Evolutionary conservation across 768 basidiomycete genomes (phyloP), one percentile per base, ranked within the genome.

Genomic region (Hortiboletus campestris): DNA sequence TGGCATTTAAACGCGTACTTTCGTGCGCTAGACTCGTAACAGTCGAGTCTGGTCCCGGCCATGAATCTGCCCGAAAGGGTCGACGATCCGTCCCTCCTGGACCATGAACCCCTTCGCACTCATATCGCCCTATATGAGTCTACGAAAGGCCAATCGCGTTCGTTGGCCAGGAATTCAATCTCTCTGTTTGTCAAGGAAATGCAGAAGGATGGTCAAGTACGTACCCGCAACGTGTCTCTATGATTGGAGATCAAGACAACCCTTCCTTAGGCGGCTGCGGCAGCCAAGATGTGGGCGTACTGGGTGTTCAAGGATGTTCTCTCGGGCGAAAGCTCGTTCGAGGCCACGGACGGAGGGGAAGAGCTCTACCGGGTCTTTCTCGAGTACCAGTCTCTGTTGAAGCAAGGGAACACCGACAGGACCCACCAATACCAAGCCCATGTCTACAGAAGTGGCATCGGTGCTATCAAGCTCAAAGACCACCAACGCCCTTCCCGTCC

Each of bases 291-390:
- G 31, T 70, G 69, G 66, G 50, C 51, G 16, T 39, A 7, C 41
- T 44, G 57, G 22, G 4, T 59, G 10, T 70, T 67, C 53, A 0
- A 2, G 6, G 14, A 6, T 8, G 7, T 3, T 32, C 14, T 41
- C 36, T 11, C 35, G 4, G 17, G 55, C 16, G 49, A 45, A 44
- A 14, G 20, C 32, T 29, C 32, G n/a, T 20, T 62, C 28, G 46
- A 56, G 8, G 12, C 49, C 39, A 51, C 35, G 22, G 57, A 61
- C 34, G 48, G 43, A 31, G 59, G 57, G 11, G 8, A 45, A 41
- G 39, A 45, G 41, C 57, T 68, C 8, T 70, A 50, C 57, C 25
- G 3, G 45, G 49, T 29, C 36, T 70, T 72, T 53, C 46, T 70
- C 54, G 16, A 58, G 34, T 72, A 60, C 38, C 57, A 70, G 45